Percentiles rank a stretch among this genome's conserved stretches.
These are phyloP conservation scores for Volvox carteri DNA, from an alignment of 163 green algal species.

Conservation along the genomic window DNA sequence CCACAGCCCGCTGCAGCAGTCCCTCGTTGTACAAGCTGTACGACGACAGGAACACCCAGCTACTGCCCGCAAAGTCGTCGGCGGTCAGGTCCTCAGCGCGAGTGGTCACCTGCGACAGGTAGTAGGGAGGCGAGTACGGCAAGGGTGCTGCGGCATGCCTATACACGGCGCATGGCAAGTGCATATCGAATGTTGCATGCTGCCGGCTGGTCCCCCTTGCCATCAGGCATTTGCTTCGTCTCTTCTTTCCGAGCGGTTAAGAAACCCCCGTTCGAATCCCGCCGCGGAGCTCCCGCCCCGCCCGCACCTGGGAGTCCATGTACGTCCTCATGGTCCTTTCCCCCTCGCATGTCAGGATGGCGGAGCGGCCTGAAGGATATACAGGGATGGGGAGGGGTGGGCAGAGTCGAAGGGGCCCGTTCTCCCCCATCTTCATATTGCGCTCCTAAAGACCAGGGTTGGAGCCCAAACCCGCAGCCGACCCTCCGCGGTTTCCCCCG, in stretches of 20 bases:
- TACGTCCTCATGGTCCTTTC: conserved; percentile 84
- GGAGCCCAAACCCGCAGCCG: neutral
- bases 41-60: conserved; percentile 68
- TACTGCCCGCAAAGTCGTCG: conserved; percentile 33
- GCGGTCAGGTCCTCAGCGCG: neutral
- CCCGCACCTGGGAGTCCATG: conserved; percentile 58
- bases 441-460: neutral
- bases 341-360: conserved; percentile 71
- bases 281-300: neutral
- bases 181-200: too few relatives aligned
- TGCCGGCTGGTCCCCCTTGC: too few relatives aligned
- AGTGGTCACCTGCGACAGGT: conserved; percentile 36
- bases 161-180: too few relatives aligned
- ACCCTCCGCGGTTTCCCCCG: conserved; percentile 1
- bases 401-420: neutral
- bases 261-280: too few relatives aligned
- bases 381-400: neutral
- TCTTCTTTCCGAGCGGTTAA: too few relatives aligned
- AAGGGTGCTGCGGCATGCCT: too few relatives aligned
- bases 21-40: conserved; percentile 73
- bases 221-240: too few relatives aligned
- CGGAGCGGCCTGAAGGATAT: conserved; percentile 65
- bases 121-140: neutral
- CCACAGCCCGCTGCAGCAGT: conserved; percentile 70
- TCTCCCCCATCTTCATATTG: too few relatives aligned